Percentiles rank a stretch among this genome's conserved stretches.
phyloP scores from a whole-genome alignment of 495 filamentous ascomycete species.

The Hypomontagnella monticulosa region DNA sequence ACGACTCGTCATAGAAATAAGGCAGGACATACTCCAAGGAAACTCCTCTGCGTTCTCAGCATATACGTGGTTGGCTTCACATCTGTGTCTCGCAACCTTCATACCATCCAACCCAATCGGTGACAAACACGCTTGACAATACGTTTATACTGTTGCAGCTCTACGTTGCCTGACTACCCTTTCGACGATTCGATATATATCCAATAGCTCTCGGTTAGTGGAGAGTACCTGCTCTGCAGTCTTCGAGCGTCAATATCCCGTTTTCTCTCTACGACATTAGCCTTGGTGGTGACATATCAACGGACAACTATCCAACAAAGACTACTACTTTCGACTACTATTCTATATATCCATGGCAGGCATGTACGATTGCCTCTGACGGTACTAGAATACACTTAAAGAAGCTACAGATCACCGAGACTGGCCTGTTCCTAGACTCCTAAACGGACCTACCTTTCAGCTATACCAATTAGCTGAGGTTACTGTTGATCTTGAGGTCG shows the following conservation, averaged over 20 bases:
- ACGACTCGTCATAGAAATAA: conserved; percentile 36
- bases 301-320: conserved; percentile 8
- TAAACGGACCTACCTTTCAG: conserved; percentile 7
- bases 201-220: conserved; percentile 19
- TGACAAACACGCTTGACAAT: conserved; percentile 29
- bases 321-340: conserved; percentile 6
- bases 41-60: conserved; percentile 28
- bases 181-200: conserved; percentile 37
- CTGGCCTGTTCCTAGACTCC: conserved; percentile 11
- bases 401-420: conserved; percentile 22
- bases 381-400: conserved; percentile 21
- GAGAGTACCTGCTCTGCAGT: conserved; percentile 10
- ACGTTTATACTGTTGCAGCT: conserved; percentile 28
- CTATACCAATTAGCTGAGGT: conserved; percentile 10
- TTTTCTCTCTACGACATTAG: conserved; percentile 15
- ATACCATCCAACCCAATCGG: conserved; percentile 22
- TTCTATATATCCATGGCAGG: conserved; percentile 19
- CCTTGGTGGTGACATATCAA: conserved; percentile 17
- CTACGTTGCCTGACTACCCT: conserved; percentile 21
- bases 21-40: conserved; percentile 25
- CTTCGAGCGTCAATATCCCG: conserved; percentile 20
- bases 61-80: conserved; percentile 36
- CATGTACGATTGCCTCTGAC: conserved; percentile 14
- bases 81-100: conserved; percentile 34
- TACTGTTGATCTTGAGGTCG: conserved; percentile 11